Evolutionary conservation across 177 flowering plant species (phyloP).

Genomic region (Vitis hybrid): DNA sequence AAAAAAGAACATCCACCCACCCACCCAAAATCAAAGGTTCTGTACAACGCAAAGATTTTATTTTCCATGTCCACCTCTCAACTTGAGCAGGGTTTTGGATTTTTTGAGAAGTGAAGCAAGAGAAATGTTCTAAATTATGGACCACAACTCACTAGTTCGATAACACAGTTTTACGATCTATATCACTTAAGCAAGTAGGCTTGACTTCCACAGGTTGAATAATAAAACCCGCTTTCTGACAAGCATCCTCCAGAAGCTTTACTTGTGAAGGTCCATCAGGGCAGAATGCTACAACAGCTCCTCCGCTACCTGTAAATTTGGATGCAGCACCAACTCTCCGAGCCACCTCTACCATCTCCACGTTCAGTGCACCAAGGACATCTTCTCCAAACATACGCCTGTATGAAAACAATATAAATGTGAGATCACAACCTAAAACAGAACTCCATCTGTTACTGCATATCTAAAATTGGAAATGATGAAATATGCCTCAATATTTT

Average conservation of each 20-base stretch:
- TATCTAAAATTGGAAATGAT: too few species aligned
- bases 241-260: slow-evolving; percentile 66
- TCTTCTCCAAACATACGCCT: slow-evolving; percentile 95
- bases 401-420: slow-evolving; percentile 4
- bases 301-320: slow-evolving; percentile 97
- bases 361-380: slow-evolving; percentile 71
- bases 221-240: slow-evolving; percentile 63
- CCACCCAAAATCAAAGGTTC: too few species aligned
- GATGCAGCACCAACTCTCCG: slow-evolving; percentile 91
- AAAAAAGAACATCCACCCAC: too few species aligned
- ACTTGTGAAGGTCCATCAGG: slow-evolving; percentile 82
- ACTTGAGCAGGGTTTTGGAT: too few species aligned
- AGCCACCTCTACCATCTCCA: slow-evolving; percentile 90
- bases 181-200: slow-evolving; percentile 60
- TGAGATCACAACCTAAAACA: neutral
- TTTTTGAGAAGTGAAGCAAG: too few species aligned
- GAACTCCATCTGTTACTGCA: too few species aligned
- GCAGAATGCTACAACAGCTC: slow-evolving; percentile 85
- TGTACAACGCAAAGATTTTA: too few species aligned
- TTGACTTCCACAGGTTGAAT: slow-evolving; percentile 52
- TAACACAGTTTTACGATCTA: slow-evolving; percentile 30
- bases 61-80: too few species aligned
- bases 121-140: too few species aligned
- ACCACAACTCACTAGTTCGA: neutral
- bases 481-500: too few species aligned